Percentiles rank a stretch among this genome's conserved stretches.
These are phyloP conservation scores for Alternaria viburni DNA, from an alignment of 2,329 filamentous ascomycete species.

Conservation along the genomic window DNA sequence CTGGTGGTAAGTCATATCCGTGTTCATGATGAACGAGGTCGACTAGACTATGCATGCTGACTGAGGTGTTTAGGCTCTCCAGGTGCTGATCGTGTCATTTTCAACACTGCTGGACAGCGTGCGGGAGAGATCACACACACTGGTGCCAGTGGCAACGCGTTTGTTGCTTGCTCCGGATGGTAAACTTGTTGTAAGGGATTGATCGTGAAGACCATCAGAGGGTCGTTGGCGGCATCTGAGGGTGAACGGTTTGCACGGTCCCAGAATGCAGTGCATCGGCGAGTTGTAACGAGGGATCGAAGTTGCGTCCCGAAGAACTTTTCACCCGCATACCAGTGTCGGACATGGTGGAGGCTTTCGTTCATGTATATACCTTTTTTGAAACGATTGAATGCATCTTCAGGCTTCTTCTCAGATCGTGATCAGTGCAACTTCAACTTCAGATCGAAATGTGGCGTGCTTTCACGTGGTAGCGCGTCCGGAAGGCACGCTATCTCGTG, in stretches of 20 bases:
- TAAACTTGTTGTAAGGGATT: neutral
- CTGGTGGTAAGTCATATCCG: conserved; percentile 55
- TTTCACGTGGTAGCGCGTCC: neutral
- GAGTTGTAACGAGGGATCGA: neutral
- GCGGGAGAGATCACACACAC: conserved; percentile 74
- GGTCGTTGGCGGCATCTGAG: neutral
- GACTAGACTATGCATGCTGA: neutral
- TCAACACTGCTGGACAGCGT: conserved; percentile 62
- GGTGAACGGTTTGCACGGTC: neutral
- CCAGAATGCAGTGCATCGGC: neutral
- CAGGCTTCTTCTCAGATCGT: neutral
- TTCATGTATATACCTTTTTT: neutral
- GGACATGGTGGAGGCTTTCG: neutral
- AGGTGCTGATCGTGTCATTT: conserved; percentile 70
- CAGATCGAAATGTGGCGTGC: neutral
- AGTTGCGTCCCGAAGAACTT: neutral
- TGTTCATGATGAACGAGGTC: neutral
- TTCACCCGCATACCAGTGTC: neutral
- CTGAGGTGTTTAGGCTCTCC: conserved; percentile 59
- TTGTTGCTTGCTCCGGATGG: conserved; percentile 65
- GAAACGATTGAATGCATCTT: neutral
- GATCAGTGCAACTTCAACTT: neutral
- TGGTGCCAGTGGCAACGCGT: conserved; percentile 70
- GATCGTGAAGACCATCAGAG: neutral
- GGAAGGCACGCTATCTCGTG: neutral